Base-by-base conservation (phyloP, 177 flowering plant species). In the Tripterygium wilfordii region DNA sequence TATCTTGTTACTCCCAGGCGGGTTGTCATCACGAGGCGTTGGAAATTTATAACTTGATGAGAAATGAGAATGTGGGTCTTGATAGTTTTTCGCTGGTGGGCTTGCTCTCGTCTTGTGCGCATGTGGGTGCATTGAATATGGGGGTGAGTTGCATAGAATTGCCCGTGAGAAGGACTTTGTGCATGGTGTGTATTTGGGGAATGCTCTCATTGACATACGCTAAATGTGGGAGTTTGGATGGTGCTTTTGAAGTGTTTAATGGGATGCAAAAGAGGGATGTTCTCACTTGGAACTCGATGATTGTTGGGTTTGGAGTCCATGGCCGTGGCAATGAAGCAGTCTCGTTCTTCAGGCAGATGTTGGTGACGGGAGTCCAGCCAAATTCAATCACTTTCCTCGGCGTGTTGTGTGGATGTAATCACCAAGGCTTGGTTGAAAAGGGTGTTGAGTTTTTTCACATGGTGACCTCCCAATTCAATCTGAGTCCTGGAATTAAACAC, bases 201-300 rank as follows among this genome's bases (percentile, higher is more conserved):
- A 75, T 67, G 83, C 83, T 8, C 69, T 78, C 28, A 65, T 78
- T 44, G 79, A 78, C 27, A 78, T 78, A 78, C 18, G 70, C 79
- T 0, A 78, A 74, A 63, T 71, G 77, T 15, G 83, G 83, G 3
- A 49, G 46, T 35, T 62, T 78, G 49, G 72, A 60, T 31, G 46
- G 44, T 31, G 83, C 79, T 27, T 45, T 60, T 20, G 22, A 28
- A 9, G 67, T 78, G 42, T 78, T 75, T 17, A 36, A 61, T 3
- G 30, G 53, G 48, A 72, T 74, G 79, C n/a, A 16, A 14, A 63
- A 22, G 56, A 49, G 68, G 18, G 79, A 74, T 51, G 62, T 60
- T n/a, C 59, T 50, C 30, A 59, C 79, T 17, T 78, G 79, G 77
- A 78, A 78, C 33, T 64, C 78, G 0, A 63, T 74, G 57, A 71